A percentile compares a stretch with the other conserved stretches of the same genome.
Evolutionary conservation across 2,329 filamentous ascomycete species (phyloP).

Genomic region (Aaosphaeria pasadenensis): DNA sequence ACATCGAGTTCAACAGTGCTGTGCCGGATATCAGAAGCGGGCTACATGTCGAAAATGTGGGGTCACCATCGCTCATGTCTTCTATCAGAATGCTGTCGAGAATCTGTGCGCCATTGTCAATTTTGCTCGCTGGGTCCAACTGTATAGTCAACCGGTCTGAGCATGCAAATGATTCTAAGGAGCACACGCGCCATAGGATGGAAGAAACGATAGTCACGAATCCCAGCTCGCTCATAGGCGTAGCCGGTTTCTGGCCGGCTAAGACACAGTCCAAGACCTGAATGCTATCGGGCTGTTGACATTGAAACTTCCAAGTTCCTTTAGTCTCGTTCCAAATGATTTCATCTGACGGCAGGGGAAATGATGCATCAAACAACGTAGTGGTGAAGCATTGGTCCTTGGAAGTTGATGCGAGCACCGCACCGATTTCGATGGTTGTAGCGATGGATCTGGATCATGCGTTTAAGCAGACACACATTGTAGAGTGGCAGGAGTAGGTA

Average conservation of each 20-base stretch:
- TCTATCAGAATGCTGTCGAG: background rate
- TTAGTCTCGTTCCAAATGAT: background rate
- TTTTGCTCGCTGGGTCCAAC: background rate
- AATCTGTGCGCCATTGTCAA: background rate
- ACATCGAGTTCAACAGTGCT: background rate
- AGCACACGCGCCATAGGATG: conserved; percentile 1
- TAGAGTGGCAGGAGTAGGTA: background rate
- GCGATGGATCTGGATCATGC: conserved; percentile 1
- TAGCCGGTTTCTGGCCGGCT: background rate
- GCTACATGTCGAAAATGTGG: background rate
- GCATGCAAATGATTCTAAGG: conserved; percentile 1
- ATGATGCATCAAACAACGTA: background rate
- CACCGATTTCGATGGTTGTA: conserved; percentile 1
- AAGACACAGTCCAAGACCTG: background rate
- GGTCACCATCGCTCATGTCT: background rate
- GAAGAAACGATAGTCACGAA: background rate
- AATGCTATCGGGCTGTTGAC: background rate
- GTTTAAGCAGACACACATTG: background rate
- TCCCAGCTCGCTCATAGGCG: conserved; percentile 1
- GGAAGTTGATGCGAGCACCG: background rate
- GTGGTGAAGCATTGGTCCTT: conserved; percentile 1
- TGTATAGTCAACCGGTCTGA: background rate
- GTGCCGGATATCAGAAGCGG: background rate
- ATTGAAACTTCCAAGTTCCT: background rate
- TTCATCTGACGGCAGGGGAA: conserved; percentile 1